Evolutionary conservation across 371 early-diverging fungal genomes (phyloP).

Genomic region (Apophysomyces sp.): DNA sequence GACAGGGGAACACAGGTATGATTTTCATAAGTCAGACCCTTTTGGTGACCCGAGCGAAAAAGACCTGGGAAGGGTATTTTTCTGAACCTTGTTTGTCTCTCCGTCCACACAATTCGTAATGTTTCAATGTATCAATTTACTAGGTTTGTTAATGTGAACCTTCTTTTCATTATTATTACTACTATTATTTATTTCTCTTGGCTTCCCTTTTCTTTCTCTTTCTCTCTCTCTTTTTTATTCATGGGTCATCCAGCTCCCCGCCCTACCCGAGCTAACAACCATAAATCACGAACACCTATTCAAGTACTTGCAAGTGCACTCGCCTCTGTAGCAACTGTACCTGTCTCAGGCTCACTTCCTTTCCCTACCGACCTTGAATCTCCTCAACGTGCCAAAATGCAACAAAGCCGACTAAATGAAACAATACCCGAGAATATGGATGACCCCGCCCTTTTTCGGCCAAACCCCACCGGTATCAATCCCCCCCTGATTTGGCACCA

Average conservation of each 20-base stretch:
- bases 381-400: neutral
- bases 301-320: neutral
- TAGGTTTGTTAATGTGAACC: neutral
- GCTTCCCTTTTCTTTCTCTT: neutral
- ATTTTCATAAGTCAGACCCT: neutral
- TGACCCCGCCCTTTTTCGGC: neutral
- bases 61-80: neutral
- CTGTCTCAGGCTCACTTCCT: neutral
- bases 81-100: neutral
- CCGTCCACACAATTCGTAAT: neutral
- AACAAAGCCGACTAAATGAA: neutral
- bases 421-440: neutral
- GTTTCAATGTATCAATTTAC: neutral
- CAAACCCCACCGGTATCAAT: neutral
- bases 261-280: neutral
- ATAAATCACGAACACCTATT: neutral
- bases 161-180: neutral
- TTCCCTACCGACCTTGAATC: neutral
- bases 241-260: neutral
- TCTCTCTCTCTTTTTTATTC: neutral
- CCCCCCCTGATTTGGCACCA: slow-evolving; percentile 13
- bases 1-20: no score
- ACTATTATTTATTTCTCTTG: neutral
- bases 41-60: neutral
- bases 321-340: neutral